Base-by-base conservation (phyloP, 176 grass and related monocot species). In the Lolium multiflorum region DNA sequence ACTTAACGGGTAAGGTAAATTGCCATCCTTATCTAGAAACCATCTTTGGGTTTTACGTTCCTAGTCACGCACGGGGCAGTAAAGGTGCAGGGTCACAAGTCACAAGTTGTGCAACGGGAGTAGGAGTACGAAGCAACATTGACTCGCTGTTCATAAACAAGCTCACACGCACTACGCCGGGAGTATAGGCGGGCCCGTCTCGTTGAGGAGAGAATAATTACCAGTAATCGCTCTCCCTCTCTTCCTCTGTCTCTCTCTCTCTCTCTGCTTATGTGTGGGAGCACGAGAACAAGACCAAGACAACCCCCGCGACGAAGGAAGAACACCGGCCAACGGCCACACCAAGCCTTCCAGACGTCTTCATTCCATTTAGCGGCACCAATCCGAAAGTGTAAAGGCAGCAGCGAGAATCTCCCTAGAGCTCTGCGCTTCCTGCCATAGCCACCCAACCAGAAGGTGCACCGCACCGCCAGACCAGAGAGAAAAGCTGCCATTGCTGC, bases 161-260 rank as follows among this genome's bases (percentile, higher is more conserved):
- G 68, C 35, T 88, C 89, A 84, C 85, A 84, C 51, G 89, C 82
- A 54, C 77, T 75, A 22, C 63, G 63, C 62, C 21, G 18, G 75
- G 76, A 63, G 0, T 38, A 14, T 13, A 4, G 18, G 39, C 16
- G 72, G 60, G 20, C 8, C 80, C 21, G 58, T 0, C 2, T 5
- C 2, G 16, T 13, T 7, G 61, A 76, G 37, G 8, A 43, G 16
- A 10, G 49, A 52, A 16, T 60, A 88, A 61, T 59, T 77, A 75
- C 66, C 7, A 3, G n/a, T 47, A 48, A 74, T 20, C 9, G 71
- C 69, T 28, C 71, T 39, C 79, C 6, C 59, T 61, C 79, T 26
- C 6, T 37, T 13, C 59, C 78, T 50, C 10, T 78, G 59, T 67
- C 17, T 12, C 0, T 26, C 73, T 14, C 3, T 67, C 17, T 12